These are phyloP conservation scores for Pyrus pyrifolia DNA, from an alignment of 306 rosid species.

Conservation along the genomic window DNA sequence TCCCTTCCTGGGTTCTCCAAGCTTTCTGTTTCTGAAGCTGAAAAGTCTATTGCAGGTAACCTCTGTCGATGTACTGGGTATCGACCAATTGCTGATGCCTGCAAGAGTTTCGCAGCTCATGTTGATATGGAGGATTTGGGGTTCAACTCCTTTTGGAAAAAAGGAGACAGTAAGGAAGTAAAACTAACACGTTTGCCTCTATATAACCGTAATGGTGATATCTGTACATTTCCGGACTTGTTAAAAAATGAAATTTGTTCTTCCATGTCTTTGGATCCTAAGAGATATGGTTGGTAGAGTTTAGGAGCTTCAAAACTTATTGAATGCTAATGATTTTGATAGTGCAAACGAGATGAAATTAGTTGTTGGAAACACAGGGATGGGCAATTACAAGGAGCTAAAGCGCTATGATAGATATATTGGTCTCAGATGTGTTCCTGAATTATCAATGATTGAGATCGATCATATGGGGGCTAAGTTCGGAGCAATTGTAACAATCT, in stretches of 20 bases:
- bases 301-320: conserved; percentile 42
- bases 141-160: conserved; percentile 66
- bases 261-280: conserved; percentile 29
- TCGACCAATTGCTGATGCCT: conserved; percentile 83
- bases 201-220: conserved; percentile 24
- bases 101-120: conserved; percentile 81
- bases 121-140: conserved; percentile 95
- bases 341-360: conserved; percentile 31
- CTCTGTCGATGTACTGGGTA: conserved; percentile 97
- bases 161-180: conserved; percentile 42
- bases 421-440: conserved; percentile 48
- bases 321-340: conserved; percentile 12
- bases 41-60: conserved; percentile 71
- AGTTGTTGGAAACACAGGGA: conserved; percentile 71
- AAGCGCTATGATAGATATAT: conserved; percentile 45
- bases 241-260: conserved; percentile 41
- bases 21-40: conserved; percentile 56
- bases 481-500: conserved; percentile 67
- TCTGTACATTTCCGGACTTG: conserved; percentile 49
- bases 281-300: conserved; percentile 48
- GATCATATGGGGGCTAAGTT: conserved; percentile 55
- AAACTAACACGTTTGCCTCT: conserved; percentile 42
- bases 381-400: conserved; percentile 65
- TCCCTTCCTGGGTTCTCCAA: conserved; percentile 73
- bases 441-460: conserved; percentile 41